Conservation (phyloP, 805 yeast species). For the Barnettozyma vustinii region DNA sequence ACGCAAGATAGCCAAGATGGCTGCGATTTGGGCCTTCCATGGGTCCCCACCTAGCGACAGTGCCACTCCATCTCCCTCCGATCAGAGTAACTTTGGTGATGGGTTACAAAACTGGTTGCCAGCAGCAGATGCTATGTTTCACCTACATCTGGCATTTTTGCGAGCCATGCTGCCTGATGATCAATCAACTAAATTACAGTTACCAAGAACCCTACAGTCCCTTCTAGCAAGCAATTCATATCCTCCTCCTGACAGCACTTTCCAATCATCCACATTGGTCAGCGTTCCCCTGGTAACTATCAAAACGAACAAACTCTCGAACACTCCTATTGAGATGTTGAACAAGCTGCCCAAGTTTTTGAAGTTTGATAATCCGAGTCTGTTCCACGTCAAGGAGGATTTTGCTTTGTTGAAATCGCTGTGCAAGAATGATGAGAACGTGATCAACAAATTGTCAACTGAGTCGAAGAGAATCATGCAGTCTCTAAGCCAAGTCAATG, state of each 20-base stretch:
- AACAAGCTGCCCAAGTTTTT: conserved; percentile 53
- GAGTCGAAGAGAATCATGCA: conserved; percentile 61
- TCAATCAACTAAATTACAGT: conserved; percentile 43
- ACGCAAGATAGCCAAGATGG: conserved; percentile 71
- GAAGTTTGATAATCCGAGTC: conserved; percentile 62
- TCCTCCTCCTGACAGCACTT: conserved; percentile 57
- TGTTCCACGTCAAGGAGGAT: conserved; percentile 72
- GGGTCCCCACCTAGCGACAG: conserved; percentile 25
- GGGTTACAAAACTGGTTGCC: conserved; percentile 76
- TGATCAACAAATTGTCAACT: conserved; percentile 59
- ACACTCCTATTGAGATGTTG: conserved; percentile 53
- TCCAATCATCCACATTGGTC: conserved; percentile 34
- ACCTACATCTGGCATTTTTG: conserved; percentile 67
- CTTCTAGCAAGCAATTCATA: conserved; percentile 61
- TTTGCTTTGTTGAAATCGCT: conserved; percentile 67
- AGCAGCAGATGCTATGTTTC: conserved; percentile 83
- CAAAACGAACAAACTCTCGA: conserved; percentile 34
- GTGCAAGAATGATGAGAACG: conserved; percentile 52
- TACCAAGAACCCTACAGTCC: conserved; percentile 65
- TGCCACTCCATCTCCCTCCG: neutral
- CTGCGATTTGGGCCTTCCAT: conserved; percentile 86
- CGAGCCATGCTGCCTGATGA: conserved; percentile 73
- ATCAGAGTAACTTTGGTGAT: conserved; percentile 45
- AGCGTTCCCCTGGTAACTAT: conserved; percentile 60
- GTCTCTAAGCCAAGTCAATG: conserved; percentile 32